Evolutionary conservation across 805 yeast species (phyloP).

Genomic region (Naumovozyma baii): DNA sequence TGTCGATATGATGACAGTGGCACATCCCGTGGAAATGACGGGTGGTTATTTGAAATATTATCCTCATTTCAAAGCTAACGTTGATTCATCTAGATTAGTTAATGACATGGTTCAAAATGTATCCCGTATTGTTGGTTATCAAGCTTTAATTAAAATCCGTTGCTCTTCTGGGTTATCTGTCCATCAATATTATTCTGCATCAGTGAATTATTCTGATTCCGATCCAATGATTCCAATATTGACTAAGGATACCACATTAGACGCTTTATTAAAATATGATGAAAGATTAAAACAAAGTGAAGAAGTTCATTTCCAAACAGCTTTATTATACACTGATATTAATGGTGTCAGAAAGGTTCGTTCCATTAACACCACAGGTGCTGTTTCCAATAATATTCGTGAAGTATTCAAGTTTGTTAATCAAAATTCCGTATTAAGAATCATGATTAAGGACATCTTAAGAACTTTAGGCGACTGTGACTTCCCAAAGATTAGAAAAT

Average conservation of each 20-base stretch:
- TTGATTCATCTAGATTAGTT: constrained; percentile 60
- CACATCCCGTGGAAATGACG: constrained; percentile 49
- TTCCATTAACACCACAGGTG: constrained; percentile 73
- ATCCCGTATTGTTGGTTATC: constrained; percentile 52
- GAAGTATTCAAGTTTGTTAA: constrained; percentile 76
- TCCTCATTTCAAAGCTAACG: constrained; percentile 52
- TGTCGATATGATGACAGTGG: constrained; percentile 69
- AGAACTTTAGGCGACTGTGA: constrained; percentile 35
- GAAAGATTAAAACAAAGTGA: constrained; percentile 52
- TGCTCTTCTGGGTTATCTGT: constrained; percentile 84
- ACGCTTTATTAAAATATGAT: constrained; percentile 68
- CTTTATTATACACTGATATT: constrained; percentile 70
- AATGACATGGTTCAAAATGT: constrained; percentile 50
- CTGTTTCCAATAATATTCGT: constrained; percentile 63
- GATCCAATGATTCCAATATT: constrained; percentile 69
- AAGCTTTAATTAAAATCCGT: constrained; percentile 74
- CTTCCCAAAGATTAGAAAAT: constrained; percentile 40
- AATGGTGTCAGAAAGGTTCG: constrained; percentile 76
- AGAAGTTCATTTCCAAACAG: constrained; percentile 88
- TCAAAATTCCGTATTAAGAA: constrained; percentile 51
- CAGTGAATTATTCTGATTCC: constrained; percentile 33
- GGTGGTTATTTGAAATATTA: constrained; percentile 65
- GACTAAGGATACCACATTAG: constrained; percentile 52
- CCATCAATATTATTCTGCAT: constrained; percentile 58
- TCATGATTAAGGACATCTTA: constrained; percentile 43